Evolutionary conservation across 2,329 filamentous ascomycete genomes (phyloP), one percentile per base, ranked within the genome.

Genomic region (Trichoderma sp.): DNA sequence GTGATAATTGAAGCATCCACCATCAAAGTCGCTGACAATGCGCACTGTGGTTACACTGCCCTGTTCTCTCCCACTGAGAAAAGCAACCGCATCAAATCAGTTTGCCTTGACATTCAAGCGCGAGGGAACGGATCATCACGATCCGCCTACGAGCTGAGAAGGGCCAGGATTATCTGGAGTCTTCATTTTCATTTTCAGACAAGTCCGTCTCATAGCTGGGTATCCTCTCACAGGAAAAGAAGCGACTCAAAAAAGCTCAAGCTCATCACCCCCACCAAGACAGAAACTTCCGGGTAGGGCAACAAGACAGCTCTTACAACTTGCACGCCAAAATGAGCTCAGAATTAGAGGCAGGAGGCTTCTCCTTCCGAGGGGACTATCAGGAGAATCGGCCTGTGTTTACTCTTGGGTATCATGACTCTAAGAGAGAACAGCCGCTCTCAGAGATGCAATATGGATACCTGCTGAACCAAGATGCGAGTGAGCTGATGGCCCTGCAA

Each of bases 361-460:
- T 62, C n/a, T 39, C 68, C 11, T 17, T 67, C 17, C 28, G 23
- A 36, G 71, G 57, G 6, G 63, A 64, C 26, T 73, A 57, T 23
- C 59, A 55, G 20, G 67, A 65, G 26, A 39, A 71, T 5, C 68
- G 81, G 39, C 85, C 85, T 1, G 74, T 71, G 12, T 93, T 94
- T 78, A 92, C 91, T 77, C 85, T 94, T 75, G 91, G 92, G 71
- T 91, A 94, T 74, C 92, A 95, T 81, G 91, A 94, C 78, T 90
- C 90, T 7, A 84, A 84, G 66, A 85, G 92, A 72, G 81, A 84
- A 32, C 82, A 87, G 74, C 87, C 90, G 71, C 86, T 93, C 71
- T 88, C 87, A 23, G 87, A 91, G 65, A 81, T 88, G 74, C 85
- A 93, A 77, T 89, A 93, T 76, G 86, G 87, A 67, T 86, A 92